Percentiles rank a stretch among this genome's conserved stretches.
Evolutionary conservation across 2,329 filamentous ascomycete genomes (phyloP).

Genomic region (Aspergillus piperis): DNA sequence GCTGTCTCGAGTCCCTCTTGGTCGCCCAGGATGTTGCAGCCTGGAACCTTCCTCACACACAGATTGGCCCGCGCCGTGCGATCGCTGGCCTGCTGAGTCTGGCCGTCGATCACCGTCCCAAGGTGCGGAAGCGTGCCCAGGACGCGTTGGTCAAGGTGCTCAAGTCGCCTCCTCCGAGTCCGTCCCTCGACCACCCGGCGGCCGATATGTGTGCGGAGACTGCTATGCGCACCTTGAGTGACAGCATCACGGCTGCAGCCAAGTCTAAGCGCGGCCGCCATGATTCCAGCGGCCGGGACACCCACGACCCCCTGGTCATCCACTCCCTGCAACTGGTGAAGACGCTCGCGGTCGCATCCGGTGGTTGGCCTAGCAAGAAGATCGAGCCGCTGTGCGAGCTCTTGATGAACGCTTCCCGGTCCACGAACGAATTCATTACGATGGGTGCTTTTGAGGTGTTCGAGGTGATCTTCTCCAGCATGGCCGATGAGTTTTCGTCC

Average conservation of each 20-base stretch:
- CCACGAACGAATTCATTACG: conserved; percentile 91
- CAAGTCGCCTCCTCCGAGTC: conserved; percentile 82
- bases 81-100: conserved; percentile 83
- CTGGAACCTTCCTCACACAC: conserved; percentile 82
- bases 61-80: conserved; percentile 83
- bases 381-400: conserved; percentile 90
- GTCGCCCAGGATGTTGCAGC: conserved; percentile 82
- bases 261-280: conserved; percentile 64
- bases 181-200: conserved; percentile 89
- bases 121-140: conserved; percentile 90
- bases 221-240: conserved; percentile 75
- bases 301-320: conserved; percentile 80
- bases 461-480: conserved; percentile 91
- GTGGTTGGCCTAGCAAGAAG: conserved; percentile 95
- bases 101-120: conserved; percentile 82
- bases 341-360: conserved; percentile 79
- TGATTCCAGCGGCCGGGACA: conserved; percentile 47
- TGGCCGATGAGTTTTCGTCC: conserved; percentile 83
- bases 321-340: conserved; percentile 92
- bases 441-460: conserved; percentile 97
- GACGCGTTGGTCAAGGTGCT: conserved; percentile 84
- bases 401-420: conserved; percentile 82
- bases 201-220: conserved; percentile 96
- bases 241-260: conserved; percentile 66
- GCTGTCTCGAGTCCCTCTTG: conserved; percentile 88